phyloP scores from a whole-genome alignment of 768 basidiomycete species.

The Leccinum obscurum region DNA sequence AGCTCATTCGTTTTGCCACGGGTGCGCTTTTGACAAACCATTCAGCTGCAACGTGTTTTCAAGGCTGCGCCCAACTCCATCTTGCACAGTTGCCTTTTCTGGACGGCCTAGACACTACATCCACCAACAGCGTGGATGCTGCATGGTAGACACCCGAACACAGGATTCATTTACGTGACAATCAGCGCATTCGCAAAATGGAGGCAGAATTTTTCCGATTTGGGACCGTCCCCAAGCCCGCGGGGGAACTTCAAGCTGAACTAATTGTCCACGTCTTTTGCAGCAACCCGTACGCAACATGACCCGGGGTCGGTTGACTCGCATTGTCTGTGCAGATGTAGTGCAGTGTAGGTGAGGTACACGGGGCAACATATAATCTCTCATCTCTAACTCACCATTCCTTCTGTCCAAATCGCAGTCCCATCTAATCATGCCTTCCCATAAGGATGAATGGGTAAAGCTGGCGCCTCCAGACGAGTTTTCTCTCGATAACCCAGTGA shows the following conservation, averaged over 20 bases:
- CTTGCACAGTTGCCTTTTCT: slow-evolving; percentile 29
- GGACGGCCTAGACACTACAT: slow-evolving; percentile 13
- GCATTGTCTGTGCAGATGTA: slow-evolving; percentile 15
- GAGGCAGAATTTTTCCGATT: slow-evolving; percentile 15
- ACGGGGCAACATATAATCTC: slow-evolving; percentile 23
- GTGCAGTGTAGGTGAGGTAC: slow-evolving; percentile 28
- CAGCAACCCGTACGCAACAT: slow-evolving; percentile 12
- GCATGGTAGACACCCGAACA: slow-evolving; percentile 21
- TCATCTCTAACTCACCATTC: not conserved
- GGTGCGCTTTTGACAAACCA: slow-evolving; percentile 11
- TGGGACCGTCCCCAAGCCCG: slow-evolving; percentile 6
- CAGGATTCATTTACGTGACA: slow-evolving; percentile 13
- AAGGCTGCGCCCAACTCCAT: slow-evolving; percentile 20
- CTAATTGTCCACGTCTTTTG: slow-evolving; percentile 24
- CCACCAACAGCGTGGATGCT: slow-evolving; percentile 20
- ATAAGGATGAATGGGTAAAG: slow-evolving; percentile 31
- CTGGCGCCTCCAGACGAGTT: slow-evolving; percentile 33
- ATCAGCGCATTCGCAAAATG: slow-evolving; percentile 5
- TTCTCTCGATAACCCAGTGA: slow-evolving; percentile 43
- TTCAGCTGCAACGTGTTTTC: slow-evolving; percentile 26
- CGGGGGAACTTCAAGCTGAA: slow-evolving; percentile 15
- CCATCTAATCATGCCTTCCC: slow-evolving; percentile 21
- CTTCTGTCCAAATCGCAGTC: slow-evolving; percentile 1
- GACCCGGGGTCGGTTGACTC: slow-evolving; percentile 3
- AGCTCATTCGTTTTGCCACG: slow-evolving; percentile 13